Evolutionary conservation across 129 eudicot species (phyloP).

Genomic region (Gnaphalium uliginosum): DNA sequence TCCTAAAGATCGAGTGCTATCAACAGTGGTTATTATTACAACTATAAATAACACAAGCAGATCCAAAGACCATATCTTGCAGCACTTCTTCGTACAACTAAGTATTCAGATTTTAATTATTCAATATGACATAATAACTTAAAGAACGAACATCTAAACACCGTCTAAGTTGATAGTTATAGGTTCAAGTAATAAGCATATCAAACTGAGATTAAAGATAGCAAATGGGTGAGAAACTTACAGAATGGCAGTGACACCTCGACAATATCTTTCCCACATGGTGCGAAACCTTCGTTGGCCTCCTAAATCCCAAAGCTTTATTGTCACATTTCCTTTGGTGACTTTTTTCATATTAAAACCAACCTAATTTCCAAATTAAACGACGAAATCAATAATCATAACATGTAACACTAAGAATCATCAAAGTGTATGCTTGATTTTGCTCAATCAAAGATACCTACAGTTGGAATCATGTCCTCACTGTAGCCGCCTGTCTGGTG

Average conservation of each 20-base stretch:
- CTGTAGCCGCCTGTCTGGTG: conserved; percentile 86
- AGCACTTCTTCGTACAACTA: neutral
- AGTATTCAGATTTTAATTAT: neutral
- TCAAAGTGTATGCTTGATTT: conserved; percentile 13
- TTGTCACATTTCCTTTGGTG: conserved; percentile 93
- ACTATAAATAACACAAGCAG: neutral
- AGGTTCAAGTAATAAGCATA: neutral
- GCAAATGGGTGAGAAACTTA: conserved; percentile 29
- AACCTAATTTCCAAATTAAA: neutral
- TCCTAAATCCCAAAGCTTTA: conserved; percentile 98
- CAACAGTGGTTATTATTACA: neutral
- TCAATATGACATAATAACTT: neutral
- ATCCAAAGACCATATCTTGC: neutral
- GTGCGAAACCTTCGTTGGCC: conserved; percentile 89
- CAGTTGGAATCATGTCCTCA: conserved; percentile 98
- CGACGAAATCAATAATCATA: neutral
- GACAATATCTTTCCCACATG: conserved; percentile 98
- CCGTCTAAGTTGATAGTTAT: neutral
- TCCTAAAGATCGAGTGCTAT: neutral
- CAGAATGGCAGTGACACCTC: conserved; percentile 90
- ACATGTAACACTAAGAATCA: neutral
- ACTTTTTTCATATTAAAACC: neutral
- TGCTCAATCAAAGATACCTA: conserved; percentile 41
- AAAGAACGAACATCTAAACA: neutral
- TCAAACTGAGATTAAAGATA: neutral